Base-by-base conservation (phyloP, 495 filamentous ascomycete genomes). In the Haplographium delicatum region DNA sequence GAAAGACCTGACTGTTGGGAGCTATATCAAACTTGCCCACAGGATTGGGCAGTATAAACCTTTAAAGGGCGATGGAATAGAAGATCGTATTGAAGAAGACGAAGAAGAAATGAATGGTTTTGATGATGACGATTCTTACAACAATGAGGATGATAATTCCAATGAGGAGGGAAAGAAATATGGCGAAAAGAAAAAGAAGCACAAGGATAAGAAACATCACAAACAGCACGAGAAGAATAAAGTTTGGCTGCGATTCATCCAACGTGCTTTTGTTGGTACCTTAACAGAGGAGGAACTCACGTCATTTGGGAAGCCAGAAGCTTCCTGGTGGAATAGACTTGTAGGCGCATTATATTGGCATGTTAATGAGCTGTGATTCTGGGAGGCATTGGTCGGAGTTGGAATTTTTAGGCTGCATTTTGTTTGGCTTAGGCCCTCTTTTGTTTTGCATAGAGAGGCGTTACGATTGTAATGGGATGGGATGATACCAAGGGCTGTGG, bases 1-100 rank as follows among this genome's bases (percentile, higher is more conserved):
- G 65, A 70, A 79, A 37, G 93, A 97, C 59, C 68, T 99, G 65
- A 96, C 90, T 1, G 89, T 96, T 40, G 78, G 76, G 48, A 94
- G 80, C 59, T 86, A 85, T 56, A 70, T 96, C 33, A 69, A 84
- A 26, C 74, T 99, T 15, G 93, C 93, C 3, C 73, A 76, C 25
- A 72, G 84, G 41, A 95, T 97, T 49, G 89, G 84, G 16, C 68
- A 80, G 47, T 73, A 71, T 37, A 53, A 69, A 46, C 59, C 69
- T 18, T 52, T 56, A 15, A 55, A 60, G 50, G 55, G 51, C 13
- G 46, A 64, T 55, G 3, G 51, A 38, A 56, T 57, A 41, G 22
- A 63, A 31, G 57, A 64, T 40, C n/a, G 30, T 18, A 55, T 57
- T 7, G 34, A 51, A 23, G 34, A 35, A n/a, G 44, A 44, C 4